A percentile compares a stretch with the other conserved stretches of the same genome.
phyloP scores from a whole-genome alignment of 1,284 basidiomycete genomes.

The Pascua guehoae region DNA sequence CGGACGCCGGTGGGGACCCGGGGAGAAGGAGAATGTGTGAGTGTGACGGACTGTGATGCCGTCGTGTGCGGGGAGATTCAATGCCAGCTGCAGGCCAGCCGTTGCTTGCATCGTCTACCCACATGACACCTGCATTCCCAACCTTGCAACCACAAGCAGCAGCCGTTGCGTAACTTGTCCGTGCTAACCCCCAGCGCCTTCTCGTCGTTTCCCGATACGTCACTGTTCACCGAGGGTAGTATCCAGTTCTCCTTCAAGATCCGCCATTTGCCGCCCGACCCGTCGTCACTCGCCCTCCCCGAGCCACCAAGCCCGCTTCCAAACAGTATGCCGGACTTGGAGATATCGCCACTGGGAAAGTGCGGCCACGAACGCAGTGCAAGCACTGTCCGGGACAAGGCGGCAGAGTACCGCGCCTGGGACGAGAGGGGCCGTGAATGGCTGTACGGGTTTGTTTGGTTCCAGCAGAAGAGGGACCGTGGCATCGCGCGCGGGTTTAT shows the following conservation, averaged over 20 bases:
- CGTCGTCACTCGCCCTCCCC: constrained; percentile 26
- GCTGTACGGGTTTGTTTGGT: constrained; percentile 79
- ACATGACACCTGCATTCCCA: too few relatives aligned
- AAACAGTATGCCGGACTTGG: too few relatives aligned
- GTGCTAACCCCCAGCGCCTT: constrained; percentile 64
- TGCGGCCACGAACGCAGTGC: too few relatives aligned
- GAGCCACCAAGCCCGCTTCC: constrained; percentile 39
- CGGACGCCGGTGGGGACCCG: constrained; percentile 59
- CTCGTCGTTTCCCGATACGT: constrained; percentile 87
- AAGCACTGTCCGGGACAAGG: constrained; percentile 29
- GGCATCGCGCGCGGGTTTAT: constrained; percentile 76
- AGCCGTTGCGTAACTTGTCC: too few relatives aligned
- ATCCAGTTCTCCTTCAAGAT: constrained; percentile 51
- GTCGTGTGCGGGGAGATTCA: too few relatives aligned
- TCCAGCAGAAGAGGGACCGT: constrained; percentile 67
- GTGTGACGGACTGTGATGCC: constrained; percentile 37
- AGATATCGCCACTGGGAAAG: too few relatives aligned
- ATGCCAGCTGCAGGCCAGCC: too few relatives aligned
- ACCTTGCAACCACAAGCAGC: too few relatives aligned
- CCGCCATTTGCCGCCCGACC: constrained; percentile 55
- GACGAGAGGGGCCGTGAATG: constrained; percentile 46
- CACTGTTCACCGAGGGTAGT: constrained; percentile 62
- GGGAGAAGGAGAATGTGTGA: constrained; percentile 79
- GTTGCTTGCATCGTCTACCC: not conserved
- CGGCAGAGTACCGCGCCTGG: constrained; percentile 45